phyloP scores from a whole-genome alignment of 1,284 basidiomycete genomes.

The Ganoderma meredithae region DNA sequence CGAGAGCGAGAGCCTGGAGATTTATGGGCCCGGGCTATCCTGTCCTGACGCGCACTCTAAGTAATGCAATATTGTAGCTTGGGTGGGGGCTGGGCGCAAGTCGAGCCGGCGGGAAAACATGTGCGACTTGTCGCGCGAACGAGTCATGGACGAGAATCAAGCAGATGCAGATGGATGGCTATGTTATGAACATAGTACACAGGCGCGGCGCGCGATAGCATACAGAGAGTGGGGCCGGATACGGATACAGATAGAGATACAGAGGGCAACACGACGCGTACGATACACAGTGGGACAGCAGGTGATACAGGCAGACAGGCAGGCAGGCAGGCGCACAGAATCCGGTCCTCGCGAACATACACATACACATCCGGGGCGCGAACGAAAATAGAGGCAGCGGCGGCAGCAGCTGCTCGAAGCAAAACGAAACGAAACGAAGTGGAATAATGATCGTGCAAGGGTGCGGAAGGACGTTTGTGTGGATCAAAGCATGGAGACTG shows the following conservation, averaged over 20 bases:
- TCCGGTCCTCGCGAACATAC: slow-evolving; percentile 9
- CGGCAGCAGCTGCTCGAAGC: neutral
- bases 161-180: neutral
- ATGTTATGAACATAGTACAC: neutral
- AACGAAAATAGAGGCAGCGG: neutral
- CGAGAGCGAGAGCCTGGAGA: too few relatives aligned
- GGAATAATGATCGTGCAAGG: slow-evolving; percentile 29
- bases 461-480: neutral
- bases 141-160: neutral
- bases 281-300: slow-evolving; percentile 11
- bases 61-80: too few relatives aligned
- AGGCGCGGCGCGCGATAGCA: neutral
- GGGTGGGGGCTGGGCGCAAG: neutral
- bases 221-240: neutral
- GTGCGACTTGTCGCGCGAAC: neutral
- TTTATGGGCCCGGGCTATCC: too few relatives aligned
- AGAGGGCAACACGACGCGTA: neutral
- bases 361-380: neutral
- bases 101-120: neutral
- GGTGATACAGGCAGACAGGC: slow-evolving; percentile 21
- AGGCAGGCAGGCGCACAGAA: slow-evolving; percentile 8
- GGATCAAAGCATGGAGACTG: slow-evolving; percentile 1
- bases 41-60: neutral
- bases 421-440: slow-evolving; percentile 14
- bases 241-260: slow-evolving; percentile 8